These are phyloP conservation scores for Dactylellina parvicollis DNA, from an alignment of 2,329 filamentous ascomycete species.

Conservation along the genomic window DNA sequence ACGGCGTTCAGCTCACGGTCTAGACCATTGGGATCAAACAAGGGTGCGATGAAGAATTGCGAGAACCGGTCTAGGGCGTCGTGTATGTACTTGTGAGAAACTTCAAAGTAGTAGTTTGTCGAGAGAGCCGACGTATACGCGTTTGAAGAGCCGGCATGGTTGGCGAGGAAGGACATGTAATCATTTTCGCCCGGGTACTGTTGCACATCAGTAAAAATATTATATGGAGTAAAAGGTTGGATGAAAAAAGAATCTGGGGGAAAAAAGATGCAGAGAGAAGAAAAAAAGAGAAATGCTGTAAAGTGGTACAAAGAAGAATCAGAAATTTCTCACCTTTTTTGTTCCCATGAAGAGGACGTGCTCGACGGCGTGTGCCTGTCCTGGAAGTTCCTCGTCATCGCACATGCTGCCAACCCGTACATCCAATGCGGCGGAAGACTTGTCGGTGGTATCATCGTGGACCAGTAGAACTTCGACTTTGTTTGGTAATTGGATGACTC, in stretches of 20 bases:
- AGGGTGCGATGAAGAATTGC: conserved; percentile 88
- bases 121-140: conserved; percentile 93
- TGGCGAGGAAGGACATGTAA: conserved; percentile 90
- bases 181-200: conserved; percentile 93
- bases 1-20: conserved; percentile 89
- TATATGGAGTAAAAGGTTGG: conserved; percentile 1
- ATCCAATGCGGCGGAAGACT: conserved; percentile 93
- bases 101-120: conserved; percentile 98
- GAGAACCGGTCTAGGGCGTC: conserved; percentile 90
- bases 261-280: background rate
- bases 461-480: conserved; percentile 90
- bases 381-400: conserved; percentile 85
- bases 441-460: conserved; percentile 93
- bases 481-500: conserved; percentile 85
- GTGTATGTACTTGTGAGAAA: conserved; percentile 81
- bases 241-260: background rate
- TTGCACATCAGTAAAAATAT: conserved; percentile 28
- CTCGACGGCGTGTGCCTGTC: conserved; percentile 85
- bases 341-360: conserved; percentile 99
- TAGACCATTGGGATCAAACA: conserved; percentile 84
- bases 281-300: background rate
- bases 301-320: conserved; percentile 36
- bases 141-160: conserved; percentile 91
- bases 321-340: conserved; percentile 76
- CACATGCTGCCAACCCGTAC: conserved; percentile 97